Base-by-base conservation (phyloP, 1,284 basidiomycete genomes). In the Marasmius fiardii region DNA sequence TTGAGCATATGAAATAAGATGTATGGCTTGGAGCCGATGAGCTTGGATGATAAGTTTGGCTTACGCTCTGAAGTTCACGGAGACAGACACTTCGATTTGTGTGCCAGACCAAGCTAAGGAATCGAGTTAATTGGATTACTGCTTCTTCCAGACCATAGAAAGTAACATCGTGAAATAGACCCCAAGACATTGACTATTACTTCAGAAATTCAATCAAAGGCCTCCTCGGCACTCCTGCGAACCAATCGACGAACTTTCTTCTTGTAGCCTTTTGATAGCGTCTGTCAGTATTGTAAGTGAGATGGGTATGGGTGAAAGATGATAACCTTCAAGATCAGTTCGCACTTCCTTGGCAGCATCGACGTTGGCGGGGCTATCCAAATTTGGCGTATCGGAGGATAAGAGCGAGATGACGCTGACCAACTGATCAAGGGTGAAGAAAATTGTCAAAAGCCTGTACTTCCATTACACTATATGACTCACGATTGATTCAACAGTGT, bases 401-500 rank as follows among this genome's bases (percentile, higher is more conserved):
- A 99, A 77, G 3, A 99, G 83, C 18, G 94, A 97, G 63, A 99
- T 98, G 60, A 99, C 96, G 61, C 94, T 97, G 65, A 99, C 73
- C 61, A 98, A 87, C 96, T 98, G 61, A 24, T 18, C 37, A 14
- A 35, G 35, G 24, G 18, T 39, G 16, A 41, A 21, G 28, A 34
- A 14, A 26, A 14, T 33, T n/a, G 23, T 24, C 18, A 34, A 31
- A n/a, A 10, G 24, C 4, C 28, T 31, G 28, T n/a, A n/a, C 28
- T 31, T 31, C 5, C 4, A 31, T 31, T 11, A 44, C 12, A 49
- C 16, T 8, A 52, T 66, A 23, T 63, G 35, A 80, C 95, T 71
- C 64, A 98, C 96, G 60, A 99, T 98, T 10, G 94, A 95, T 75
- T 98, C 95, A 44, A 98, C 90, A 0, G 91, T 92, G 69, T 99